Conservation (phyloP, 2,329 filamentous ascomycete species). For the Aquanectria penicillioides region DNA sequence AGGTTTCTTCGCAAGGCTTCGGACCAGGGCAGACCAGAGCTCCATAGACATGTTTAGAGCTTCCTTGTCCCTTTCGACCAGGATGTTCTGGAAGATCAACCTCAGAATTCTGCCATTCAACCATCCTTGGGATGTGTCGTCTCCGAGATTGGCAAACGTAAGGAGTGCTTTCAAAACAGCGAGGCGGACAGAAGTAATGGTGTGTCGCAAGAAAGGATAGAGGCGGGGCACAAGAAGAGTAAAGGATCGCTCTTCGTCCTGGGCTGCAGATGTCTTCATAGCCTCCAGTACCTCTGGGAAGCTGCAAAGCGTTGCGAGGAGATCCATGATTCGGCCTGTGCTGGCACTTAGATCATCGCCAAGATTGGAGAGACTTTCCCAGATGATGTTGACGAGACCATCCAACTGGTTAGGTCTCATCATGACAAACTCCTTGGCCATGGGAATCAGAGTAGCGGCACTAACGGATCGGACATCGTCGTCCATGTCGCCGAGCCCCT, state of each 20-base stretch:
- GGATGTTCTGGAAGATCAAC: conserved; percentile 91
- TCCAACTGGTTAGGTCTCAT: conserved; percentile 83
- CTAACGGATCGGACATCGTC: conserved; percentile 97
- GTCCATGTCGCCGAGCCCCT: conserved; percentile 88
- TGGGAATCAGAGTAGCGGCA: conserved; percentile 95
- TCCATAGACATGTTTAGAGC: conserved; percentile 86
- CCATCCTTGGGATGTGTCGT: conserved; percentile 86
- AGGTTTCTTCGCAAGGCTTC: conserved; percentile 71
- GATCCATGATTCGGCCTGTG: conserved; percentile 98
- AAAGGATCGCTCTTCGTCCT: conserved; percentile 89
- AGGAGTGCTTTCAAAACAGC: conserved; percentile 92
- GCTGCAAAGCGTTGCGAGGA: conserved; percentile 93
- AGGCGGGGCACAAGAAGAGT: conserved; percentile 90
- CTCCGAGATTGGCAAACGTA: conserved; percentile 90
- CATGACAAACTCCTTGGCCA: conserved; percentile 92
- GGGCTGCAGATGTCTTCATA: conserved; percentile 89
- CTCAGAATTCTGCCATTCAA: conserved; percentile 89
- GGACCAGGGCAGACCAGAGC: conserved; percentile 84
- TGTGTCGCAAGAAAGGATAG: conserved; percentile 96
- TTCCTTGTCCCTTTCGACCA: conserved; percentile 89
- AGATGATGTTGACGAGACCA: conserved; percentile 90
- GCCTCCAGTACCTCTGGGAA: conserved; percentile 92
- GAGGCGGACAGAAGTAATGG: conserved; percentile 93
- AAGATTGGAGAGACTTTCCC: conserved; percentile 96
- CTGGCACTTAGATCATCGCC: conserved; percentile 97